These are phyloP conservation scores for Zygnema cylindricum DNA, from an alignment of 139 green algal species.

Conservation along the genomic window DNA sequence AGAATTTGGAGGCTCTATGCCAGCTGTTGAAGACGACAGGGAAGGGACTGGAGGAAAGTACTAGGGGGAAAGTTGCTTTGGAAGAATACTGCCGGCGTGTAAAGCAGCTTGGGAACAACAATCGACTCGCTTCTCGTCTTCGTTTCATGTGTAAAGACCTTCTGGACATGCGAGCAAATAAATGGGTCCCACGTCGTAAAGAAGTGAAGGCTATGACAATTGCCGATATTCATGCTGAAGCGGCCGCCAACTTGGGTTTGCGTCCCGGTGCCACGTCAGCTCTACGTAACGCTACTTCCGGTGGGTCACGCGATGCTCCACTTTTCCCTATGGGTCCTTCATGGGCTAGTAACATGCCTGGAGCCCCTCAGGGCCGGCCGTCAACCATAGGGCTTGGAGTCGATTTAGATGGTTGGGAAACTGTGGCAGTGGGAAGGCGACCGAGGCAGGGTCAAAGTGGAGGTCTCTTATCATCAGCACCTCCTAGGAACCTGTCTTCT, in stretches of 20 bases:
- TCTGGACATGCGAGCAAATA: conserved; percentile 64
- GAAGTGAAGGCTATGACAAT: conserved; percentile 68
- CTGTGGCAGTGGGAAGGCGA: not conserved
- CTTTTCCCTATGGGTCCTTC: conserved; percentile 24
- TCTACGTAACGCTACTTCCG: not conserved
- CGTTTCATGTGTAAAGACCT: conserved; percentile 69
- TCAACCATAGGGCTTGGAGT: conserved; percentile 25
- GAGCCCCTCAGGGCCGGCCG: not conserved
- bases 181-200: conserved; percentile 65
- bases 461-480: not conserved
- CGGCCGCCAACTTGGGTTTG: conserved; percentile 56
- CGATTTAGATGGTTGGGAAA: conserved; percentile 55
- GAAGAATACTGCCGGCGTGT: conserved; percentile 56
- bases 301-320: not conserved
- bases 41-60: conserved; percentile 42
- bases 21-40: conserved; percentile 88
- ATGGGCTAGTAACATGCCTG: conserved; percentile 41
- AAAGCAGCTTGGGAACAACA: not conserved
- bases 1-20: conserved; percentile 96
- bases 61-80: conserved; percentile 33
- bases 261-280: conserved; percentile 21
- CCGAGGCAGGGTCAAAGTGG: not conserved
- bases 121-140: conserved; percentile 52
- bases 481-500: not conserved
- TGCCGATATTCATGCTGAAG: conserved; percentile 64